Evolutionary conservation across 1,139 yeast genomes (phyloP), one percentile per base, ranked within the genome.

Genomic region (Pichia sp.): DNA sequence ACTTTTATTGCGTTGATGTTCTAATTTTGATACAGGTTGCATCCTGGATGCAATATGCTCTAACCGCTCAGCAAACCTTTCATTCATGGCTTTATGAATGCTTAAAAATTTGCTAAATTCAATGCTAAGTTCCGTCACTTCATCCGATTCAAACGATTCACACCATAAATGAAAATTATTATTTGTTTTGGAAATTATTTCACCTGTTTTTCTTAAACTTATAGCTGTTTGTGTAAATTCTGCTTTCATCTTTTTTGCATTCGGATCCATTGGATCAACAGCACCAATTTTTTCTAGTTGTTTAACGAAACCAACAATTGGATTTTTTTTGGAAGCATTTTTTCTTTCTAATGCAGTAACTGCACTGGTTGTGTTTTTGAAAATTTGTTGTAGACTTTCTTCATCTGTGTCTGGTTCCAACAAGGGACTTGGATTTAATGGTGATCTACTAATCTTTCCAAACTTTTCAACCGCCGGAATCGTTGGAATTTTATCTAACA

Each of bases 241-340:
- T 5, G n/a, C 11, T 40, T 29, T 45, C 5, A 48, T 5, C 29
- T 34, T 44, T 3, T 18, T 18, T 6, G 47, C 49, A 25, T 43
- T 46, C 8, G 46, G 39, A 3, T 45, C 46, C 3, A 43, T 44
- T 7, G 50, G 44, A 10, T 25, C 38, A 5, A 53, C 36, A 2
- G 54, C 54, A 11, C 56, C 56, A 25, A 50, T 1, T 39, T 53
- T 53, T 35, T 53, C 56, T n/a, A 53, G 38, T 7, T 39, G 34
- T n/a, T 51, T 49, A 30, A 49, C 39, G 25, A 44, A 31, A 9
- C n/a, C 40, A 11, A 38, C 7, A 25, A 40, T n/a, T 31, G 40
- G 18, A n/a, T 34, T 42, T 28, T 46, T 7, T 25, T 42, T n/a
- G 2, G 9, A 30, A 18, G 42, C 44, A 10, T 28, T 10, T n/a